Evolutionary conservation across 345 rosid genomes (phyloP), one percentile per base, ranked within the genome.

Genomic region (Eucalyptus cladocalyx): DNA sequence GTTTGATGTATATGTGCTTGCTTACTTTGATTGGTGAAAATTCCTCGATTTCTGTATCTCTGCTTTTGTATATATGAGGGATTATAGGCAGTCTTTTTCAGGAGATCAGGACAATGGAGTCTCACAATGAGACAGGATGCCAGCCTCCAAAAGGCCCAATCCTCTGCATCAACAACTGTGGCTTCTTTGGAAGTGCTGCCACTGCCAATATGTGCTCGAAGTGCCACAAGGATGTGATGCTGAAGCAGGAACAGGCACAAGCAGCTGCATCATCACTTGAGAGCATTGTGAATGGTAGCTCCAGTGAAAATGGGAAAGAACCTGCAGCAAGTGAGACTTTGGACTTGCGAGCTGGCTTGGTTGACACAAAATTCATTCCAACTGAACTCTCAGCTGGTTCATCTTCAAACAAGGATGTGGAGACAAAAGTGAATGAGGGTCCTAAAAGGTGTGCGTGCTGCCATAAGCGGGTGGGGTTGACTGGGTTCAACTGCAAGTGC

Each of bases 401-500:
- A 51, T 87, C 87, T 76, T 76, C 53, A 28, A 86, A 86, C 87
- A 89, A 86, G 80, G 54, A 37, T 30, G 76, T 62, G 42, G 93
- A 90, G 89, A 67, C 50, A 88, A 91, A 88, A 88, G 87, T 88
- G 34, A 91, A 92, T 47, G 94, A 93, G 83, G 95, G 94, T 85
- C 93, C 95, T 53, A 93, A 51, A 86, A 91, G 95, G 91, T 97
- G 98, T 87, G 90, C 69, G n/a, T 87, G 88, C 30, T 97, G 98
- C 88, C 45, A 87, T 37, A 97, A 90, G 93, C 93, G 94, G 50
- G 94, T 97, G 56, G 97, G 97, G 42, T 86, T 97, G 87, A 92
- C 94, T 23, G 97, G 97, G 76, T 97, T 96, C 72, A 92, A 87
- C 54, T 96, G 98, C 90, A 91, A 92, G 90, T 97, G 99, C 15